phyloP scores from a whole-genome alignment of 2,329 filamentous ascomycete genomes.

The Apiospora koreana region DNA sequence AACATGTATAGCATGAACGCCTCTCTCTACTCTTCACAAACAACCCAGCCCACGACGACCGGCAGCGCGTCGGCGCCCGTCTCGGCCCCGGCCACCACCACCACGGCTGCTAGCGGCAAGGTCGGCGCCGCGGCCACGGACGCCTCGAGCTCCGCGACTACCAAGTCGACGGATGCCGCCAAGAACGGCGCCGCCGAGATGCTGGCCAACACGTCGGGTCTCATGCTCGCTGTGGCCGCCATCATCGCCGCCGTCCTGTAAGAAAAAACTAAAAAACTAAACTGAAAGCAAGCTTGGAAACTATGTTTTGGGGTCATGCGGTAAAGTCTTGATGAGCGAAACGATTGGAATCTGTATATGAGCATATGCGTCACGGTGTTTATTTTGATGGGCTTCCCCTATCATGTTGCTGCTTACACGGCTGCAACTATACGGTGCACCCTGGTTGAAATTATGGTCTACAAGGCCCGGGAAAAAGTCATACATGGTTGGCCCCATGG shows the following conservation, averaged over 20 bases:
- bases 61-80: slow-evolving; percentile 12
- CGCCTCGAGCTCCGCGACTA: slow-evolving; percentile 1
- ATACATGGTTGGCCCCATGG: background rate
- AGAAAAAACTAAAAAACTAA: background rate
- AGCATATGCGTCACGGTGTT: slow-evolving; percentile 6
- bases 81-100: slow-evolving; percentile 12
- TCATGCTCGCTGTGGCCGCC: slow-evolving; percentile 29
- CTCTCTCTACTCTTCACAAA: slow-evolving; percentile 27
- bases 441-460: no score
- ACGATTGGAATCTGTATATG: background rate
- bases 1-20: slow-evolving; percentile 26
- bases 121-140: slow-evolving; percentile 11
- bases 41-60: slow-evolving; percentile 14
- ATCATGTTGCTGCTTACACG: background rate
- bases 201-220: slow-evolving; percentile 17
- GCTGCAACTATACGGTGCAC: background rate
- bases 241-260: slow-evolving; percentile 27
- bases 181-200: slow-evolving; percentile 17
- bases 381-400: background rate
- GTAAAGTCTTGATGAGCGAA: background rate
- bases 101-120: slow-evolving; percentile 6
- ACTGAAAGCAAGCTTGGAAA: no score
- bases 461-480: background rate
- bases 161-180: slow-evolving; percentile 11
- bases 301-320: no score